A percentile compares a stretch with the other conserved stretches of the same genome.
phyloP scores from a whole-genome alignment of 2,329 filamentous ascomycete genomes.

The Zalaria sp. region DNA sequence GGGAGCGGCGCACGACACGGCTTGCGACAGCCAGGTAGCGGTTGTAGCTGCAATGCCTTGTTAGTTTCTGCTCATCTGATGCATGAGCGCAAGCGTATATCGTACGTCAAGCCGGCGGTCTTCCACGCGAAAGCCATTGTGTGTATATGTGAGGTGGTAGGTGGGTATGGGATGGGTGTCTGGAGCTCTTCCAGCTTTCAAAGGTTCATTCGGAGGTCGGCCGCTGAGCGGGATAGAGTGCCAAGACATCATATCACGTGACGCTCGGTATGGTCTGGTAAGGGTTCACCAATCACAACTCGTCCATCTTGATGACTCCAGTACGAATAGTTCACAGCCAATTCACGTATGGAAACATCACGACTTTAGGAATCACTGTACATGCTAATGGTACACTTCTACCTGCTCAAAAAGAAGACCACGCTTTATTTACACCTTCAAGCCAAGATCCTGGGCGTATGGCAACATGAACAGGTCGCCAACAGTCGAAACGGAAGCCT shows the following conservation, averaged over 20 bases:
- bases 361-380: slow-evolving; percentile 2
- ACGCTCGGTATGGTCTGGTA: too few relatives aligned
- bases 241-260: too few relatives aligned
- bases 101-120: slow-evolving; percentile 90
- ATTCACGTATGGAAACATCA: too few relatives aligned
- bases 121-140: slow-evolving; percentile 98
- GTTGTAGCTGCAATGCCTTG: slow-evolving; percentile 71
- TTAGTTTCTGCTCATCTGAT: background rate
- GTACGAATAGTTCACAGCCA: too few relatives aligned
- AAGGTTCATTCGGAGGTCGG: too few relatives aligned
- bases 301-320: too few relatives aligned
- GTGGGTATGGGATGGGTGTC: slow-evolving; percentile 3
- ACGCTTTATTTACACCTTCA: slow-evolving; percentile 66
- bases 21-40: slow-evolving; percentile 94
- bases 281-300: too few relatives aligned
- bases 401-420: slow-evolving; percentile 1
- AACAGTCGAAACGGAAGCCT: slow-evolving; percentile 77
- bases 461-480: slow-evolving; percentile 86
- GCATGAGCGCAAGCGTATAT: slow-evolving; percentile 11
- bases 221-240: too few relatives aligned
- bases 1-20: slow-evolving; percentile 85
- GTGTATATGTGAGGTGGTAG: slow-evolving; percentile 22
- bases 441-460: slow-evolving; percentile 84
- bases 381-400: slow-evolving; percentile 17
- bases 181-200: background rate